These are phyloP conservation scores for Schizopora paradoxa DNA, from an alignment of 1,284 basidiomycete genomes.

Conservation along the genomic window DNA sequence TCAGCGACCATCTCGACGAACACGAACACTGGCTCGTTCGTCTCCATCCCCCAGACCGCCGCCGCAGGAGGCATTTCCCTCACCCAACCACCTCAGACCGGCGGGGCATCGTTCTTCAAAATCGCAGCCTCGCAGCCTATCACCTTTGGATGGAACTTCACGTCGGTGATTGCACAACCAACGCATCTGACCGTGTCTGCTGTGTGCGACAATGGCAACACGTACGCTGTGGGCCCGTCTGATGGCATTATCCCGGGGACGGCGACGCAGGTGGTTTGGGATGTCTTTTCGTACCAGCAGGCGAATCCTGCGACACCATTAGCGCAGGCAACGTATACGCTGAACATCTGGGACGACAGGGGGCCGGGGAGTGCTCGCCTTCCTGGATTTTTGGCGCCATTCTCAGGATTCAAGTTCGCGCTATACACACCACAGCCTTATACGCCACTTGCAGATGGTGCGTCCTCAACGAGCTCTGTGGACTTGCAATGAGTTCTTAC, in stretches of 20 bases:
- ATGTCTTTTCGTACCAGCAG: conserved; percentile 72
- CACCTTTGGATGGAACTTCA: conserved; percentile 93
- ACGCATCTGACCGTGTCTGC: conserved; percentile 76
- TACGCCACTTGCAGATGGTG: conserved; percentile 66
- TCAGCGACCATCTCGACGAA: not conserved
- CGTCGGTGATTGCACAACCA: conserved; percentile 62
- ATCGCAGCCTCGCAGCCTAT: conserved; percentile 69
- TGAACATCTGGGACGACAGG: conserved; percentile 75
- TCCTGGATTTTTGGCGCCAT: conserved; percentile 68
- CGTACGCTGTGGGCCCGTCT: conserved; percentile 81
- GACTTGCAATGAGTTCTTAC: conserved; percentile 9
- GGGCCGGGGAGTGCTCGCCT: conserved; percentile 55
- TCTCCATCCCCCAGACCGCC: conserved; percentile 48
- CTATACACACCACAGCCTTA: conserved; percentile 81
- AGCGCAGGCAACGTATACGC: conserved; percentile 68
- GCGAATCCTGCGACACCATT: conserved; percentile 61
- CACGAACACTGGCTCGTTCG: conserved; percentile 17
- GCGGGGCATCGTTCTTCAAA: conserved; percentile 80
- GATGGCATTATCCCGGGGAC: conserved; percentile 67
- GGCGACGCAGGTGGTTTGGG: conserved; percentile 75
- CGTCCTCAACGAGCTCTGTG: conserved; percentile 20
- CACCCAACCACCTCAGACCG: conserved; percentile 75
- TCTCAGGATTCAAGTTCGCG: conserved; percentile 72
- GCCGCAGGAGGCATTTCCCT: conserved; percentile 64
- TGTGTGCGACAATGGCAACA: conserved; percentile 79